Evolutionary conservation across 371 early-diverging fungal genomes (phyloP).

Genomic region (Mucor plumbeus): DNA sequence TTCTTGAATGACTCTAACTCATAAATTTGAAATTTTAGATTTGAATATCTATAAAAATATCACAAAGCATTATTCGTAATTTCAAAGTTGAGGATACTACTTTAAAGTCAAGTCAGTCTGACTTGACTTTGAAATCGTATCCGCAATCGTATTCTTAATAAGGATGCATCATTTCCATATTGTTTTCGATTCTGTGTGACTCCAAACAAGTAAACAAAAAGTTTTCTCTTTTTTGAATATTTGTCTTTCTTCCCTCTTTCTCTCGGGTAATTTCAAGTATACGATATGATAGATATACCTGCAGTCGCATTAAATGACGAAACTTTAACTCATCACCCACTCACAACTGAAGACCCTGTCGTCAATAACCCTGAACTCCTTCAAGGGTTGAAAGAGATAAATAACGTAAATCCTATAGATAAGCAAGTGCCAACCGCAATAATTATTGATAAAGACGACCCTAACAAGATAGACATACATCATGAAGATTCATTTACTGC

Average conservation of each 20-base stretch:
- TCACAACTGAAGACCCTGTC: constrained; percentile 37
- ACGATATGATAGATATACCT: constrained; percentile 11
- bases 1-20: too few relatives aligned
- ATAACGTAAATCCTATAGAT: constrained; percentile 25
- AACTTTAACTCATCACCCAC: constrained; percentile 16
- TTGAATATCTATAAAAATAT: too few relatives aligned
- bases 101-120: too few relatives aligned
- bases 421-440: constrained; percentile 27
- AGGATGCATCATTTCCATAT: too few relatives aligned
- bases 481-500: neutral
- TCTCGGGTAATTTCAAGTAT: constrained; percentile 15
- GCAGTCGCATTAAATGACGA: constrained; percentile 6
- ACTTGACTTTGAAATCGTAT: too few relatives aligned
- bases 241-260: constrained; percentile 1
- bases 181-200: constrained; percentile 2
- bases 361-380: constrained; percentile 19
- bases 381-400: constrained; percentile 28
- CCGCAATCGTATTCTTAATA: too few relatives aligned
- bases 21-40: too few relatives aligned
- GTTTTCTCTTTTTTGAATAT: constrained; percentile 5
- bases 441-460: constrained; percentile 27
- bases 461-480: constrained; percentile 12
- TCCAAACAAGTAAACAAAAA: constrained; percentile 9
- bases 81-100: too few relatives aligned
- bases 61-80: too few relatives aligned